Conservation (phyloP, 176 grass and related monocot species). For the Cenchrus purpureus region DNA sequence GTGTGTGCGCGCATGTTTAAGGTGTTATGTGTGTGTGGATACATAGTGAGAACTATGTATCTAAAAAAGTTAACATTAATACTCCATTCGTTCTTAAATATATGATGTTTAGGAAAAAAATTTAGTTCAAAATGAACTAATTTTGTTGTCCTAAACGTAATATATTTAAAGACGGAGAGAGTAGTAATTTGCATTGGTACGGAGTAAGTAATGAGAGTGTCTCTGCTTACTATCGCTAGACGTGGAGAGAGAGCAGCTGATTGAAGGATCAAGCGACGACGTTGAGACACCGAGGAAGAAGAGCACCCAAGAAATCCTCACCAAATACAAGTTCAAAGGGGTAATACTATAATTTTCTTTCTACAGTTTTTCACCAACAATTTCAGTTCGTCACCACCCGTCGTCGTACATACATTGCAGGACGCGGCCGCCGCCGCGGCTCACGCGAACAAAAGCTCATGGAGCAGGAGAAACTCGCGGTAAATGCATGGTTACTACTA, state of each 20-base stretch:
- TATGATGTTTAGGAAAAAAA: no score
- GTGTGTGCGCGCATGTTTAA: no score
- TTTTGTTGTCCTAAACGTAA: no score
- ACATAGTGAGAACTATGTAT: no score
- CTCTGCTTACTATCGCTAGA: slow-evolving; percentile 36
- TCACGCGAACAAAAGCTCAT: slow-evolving; percentile 83
- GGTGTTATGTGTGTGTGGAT: no score
- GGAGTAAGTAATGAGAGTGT: no score
- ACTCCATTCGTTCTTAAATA: no score
- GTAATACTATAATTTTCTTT: slow-evolving; percentile 22
- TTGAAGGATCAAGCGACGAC: slow-evolving; percentile 63
- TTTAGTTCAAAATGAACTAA: no score
- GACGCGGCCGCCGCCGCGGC: slow-evolving; percentile 88
- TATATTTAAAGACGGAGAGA: no score
- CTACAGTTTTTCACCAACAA: background rate
- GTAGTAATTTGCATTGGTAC: no score
- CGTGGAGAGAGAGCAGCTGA: slow-evolving; percentile 56
- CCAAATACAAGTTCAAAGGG: slow-evolving; percentile 84
- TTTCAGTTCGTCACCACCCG: background rate
- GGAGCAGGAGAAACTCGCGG: slow-evolving; percentile 89
- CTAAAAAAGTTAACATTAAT: no score
- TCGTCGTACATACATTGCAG: slow-evolving; percentile 30
- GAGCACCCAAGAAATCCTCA: slow-evolving; percentile 88
- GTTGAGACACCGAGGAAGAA: slow-evolving; percentile 73
- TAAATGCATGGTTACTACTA: slow-evolving; percentile 10